A percentile compares a stretch with the other conserved stretches of the same genome.
Conservation (phyloP, 345 rosid species). For the Raphanus sativus region DNA sequence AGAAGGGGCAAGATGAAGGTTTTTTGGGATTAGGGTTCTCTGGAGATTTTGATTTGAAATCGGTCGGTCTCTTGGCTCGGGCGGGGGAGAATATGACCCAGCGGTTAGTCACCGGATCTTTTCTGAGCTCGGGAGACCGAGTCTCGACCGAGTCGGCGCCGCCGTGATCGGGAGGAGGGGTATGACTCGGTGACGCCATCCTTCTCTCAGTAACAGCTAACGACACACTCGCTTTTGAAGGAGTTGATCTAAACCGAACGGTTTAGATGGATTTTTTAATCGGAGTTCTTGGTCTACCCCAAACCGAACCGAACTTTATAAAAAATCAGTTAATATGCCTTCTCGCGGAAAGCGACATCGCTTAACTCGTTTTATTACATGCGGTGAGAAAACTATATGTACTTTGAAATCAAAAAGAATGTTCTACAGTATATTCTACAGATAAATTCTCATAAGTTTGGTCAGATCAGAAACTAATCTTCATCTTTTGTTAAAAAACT, state of each 20-base stretch:
- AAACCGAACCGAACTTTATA: not conserved
- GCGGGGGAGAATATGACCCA: conserved; percentile 86
- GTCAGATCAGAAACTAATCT: not conserved
- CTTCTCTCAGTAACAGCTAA: not conserved
- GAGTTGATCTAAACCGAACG: too few relatives aligned
- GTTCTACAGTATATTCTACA: not conserved
- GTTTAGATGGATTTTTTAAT: not conserved
- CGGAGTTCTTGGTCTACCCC: not conserved
- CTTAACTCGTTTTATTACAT: not conserved
- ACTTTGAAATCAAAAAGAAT: not conserved
- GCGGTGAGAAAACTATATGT: not conserved
- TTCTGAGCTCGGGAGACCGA: conserved; percentile 64
- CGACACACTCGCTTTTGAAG: conserved; percentile 7
- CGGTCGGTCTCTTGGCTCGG: conserved; percentile 71
- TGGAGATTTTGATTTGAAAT: conserved; percentile 73
- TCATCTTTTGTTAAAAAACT: not conserved
- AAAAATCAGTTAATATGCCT: too few relatives aligned
- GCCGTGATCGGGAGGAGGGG: conserved; percentile 20
- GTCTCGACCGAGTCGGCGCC: conserved; percentile 24
- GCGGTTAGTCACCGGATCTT: conserved; percentile 56
- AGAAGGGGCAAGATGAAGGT: conserved; percentile 62
- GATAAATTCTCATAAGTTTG: not conserved
- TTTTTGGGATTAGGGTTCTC: conserved; percentile 34
- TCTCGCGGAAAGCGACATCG: not conserved
- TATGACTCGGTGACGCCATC: conserved; percentile 41